A percentile compares a stretch with the other conserved stretches of the same genome.
Evolutionary conservation across 2,329 filamentous ascomycete species (phyloP).

Genomic region (Fusarium sp.): DNA sequence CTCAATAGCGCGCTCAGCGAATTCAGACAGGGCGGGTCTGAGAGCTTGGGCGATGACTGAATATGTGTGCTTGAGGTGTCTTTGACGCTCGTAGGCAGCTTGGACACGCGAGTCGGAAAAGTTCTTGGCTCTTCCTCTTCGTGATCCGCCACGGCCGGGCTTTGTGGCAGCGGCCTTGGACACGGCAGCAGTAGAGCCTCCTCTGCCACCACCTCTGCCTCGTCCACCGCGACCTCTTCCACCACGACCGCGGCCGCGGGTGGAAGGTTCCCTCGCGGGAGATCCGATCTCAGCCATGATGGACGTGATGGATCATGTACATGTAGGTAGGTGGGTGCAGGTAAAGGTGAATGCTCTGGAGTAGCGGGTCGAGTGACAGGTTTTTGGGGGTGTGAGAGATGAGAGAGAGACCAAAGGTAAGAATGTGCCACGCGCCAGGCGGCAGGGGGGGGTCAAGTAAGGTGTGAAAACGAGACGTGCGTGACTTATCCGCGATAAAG

Average conservation of each 20-base stretch:
- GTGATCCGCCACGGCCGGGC: constrained; percentile 52
- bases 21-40: constrained; percentile 74
- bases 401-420: constrained; percentile 22
- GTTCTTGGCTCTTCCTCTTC: constrained; percentile 67
- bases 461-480: constrained; percentile 28
- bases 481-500: constrained; percentile 36
- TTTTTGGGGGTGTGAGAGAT: constrained; percentile 30
- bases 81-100: constrained; percentile 71
- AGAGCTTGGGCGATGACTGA: constrained; percentile 71
- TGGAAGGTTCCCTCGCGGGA: constrained; percentile 51
- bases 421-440: constrained; percentile 40
- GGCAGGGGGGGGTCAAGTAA: constrained; percentile 27
- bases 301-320: constrained; percentile 49
- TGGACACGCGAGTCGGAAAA: constrained; percentile 67
- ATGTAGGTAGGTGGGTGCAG: constrained; percentile 22
- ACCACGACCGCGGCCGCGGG: constrained; percentile 52
- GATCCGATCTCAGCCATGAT: constrained; percentile 55
- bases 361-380: constrained; percentile 36
- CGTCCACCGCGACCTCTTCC: constrained; percentile 49
- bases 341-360: constrained; percentile 32
- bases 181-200: constrained; percentile 48
- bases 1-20: constrained; percentile 71
- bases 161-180: constrained; percentile 52
- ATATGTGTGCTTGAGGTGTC: constrained; percentile 74
- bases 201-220: constrained; percentile 47